phyloP scores from a whole-genome alignment of 2,329 filamentous ascomycete species.

The Atkinsonella texensis region DNA sequence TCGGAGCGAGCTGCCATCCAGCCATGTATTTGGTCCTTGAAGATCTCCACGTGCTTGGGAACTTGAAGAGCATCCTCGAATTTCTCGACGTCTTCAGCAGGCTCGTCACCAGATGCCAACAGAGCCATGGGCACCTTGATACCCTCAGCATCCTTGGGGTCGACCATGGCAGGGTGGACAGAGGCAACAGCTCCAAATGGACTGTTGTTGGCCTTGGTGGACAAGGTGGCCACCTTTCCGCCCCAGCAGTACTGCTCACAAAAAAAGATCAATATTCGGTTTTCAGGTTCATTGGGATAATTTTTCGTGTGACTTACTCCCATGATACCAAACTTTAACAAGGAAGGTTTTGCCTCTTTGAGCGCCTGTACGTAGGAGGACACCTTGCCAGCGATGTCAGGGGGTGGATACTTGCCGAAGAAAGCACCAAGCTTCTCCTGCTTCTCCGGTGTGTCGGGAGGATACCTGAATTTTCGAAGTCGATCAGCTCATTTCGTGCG shows the following conservation, averaged over 20 bases:
- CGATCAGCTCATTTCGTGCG: background rate
- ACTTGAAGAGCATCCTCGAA: conserved; percentile 41
- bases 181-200: conserved; percentile 42
- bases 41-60: conserved; percentile 52
- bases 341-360: conserved; percentile 36
- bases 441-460: conserved; percentile 53
- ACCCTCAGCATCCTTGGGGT: conserved; percentile 44
- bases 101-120: conserved; percentile 56
- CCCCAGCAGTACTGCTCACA: conserved; percentile 52
- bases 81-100: conserved; percentile 39
- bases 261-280: background rate
- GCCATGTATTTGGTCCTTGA: conserved; percentile 55
- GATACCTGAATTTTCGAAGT: conserved; percentile 32
- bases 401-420: conserved; percentile 39
- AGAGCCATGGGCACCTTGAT: conserved; percentile 50
- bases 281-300: background rate
- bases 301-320: conserved; percentile 32
- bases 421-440: conserved; percentile 45
- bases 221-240: conserved; percentile 50
- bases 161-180: conserved; percentile 52
- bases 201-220: conserved; percentile 36
- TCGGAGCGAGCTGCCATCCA: conserved; percentile 61
- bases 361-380: conserved; percentile 44
- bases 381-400: conserved; percentile 34
- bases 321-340: conserved; percentile 48